Conservation (phyloP, 441 rosid genomes). For the Adansonia grandidieri region DNA sequence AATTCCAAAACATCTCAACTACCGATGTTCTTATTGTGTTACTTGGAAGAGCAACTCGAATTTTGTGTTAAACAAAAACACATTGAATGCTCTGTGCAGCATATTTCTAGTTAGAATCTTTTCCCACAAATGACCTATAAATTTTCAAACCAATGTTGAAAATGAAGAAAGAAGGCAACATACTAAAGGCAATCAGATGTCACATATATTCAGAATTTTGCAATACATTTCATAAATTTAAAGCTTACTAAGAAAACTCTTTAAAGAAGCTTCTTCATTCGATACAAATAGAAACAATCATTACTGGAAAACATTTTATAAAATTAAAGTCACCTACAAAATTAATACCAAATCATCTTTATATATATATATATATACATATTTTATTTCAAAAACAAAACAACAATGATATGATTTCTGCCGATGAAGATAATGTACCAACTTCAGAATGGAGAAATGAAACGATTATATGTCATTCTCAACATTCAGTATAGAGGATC, state of each 20-base stretch:
- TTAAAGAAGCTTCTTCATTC: background rate
- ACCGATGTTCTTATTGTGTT: conserved; percentile 17
- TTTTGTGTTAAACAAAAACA: conserved; percentile 89
- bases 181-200: conserved; percentile 14
- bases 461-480: too few relatives aligned
- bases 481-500: too few relatives aligned
- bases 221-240: background rate
- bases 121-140: conserved; percentile 94
- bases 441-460: background rate
- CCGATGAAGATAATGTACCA: background rate
- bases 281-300: background rate
- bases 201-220: background rate
- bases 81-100: conserved; percentile 96
- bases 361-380: too few relatives aligned
- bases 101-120: conserved; percentile 78
- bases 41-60: conserved; percentile 97
- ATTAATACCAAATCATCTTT: background rate
- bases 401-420: background rate
- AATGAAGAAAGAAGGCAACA: conserved; percentile 14
- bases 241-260: background rate
- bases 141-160: conserved; percentile 12
- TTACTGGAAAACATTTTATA: background rate
- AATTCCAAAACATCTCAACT: conserved; percentile 14
- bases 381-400: background rate
- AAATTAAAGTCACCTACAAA: background rate